These are phyloP conservation scores for Gomphus bonarii DNA, from an alignment of 1,284 basidiomycete genomes.

Conservation along the genomic window DNA sequence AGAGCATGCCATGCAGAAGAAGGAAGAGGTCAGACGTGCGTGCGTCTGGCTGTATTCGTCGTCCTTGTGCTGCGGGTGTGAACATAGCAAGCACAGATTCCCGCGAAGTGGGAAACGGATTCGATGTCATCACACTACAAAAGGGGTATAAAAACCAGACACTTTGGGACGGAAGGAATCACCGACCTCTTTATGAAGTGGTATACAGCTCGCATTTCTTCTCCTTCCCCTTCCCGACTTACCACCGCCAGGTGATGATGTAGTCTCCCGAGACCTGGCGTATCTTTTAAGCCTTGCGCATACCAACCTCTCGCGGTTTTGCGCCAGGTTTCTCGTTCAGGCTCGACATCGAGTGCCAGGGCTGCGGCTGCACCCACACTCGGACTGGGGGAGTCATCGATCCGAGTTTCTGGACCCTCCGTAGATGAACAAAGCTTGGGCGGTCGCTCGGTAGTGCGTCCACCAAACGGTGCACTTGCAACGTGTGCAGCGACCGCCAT, in stretches of 20 bases:
- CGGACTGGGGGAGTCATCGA: conserved; percentile 60
- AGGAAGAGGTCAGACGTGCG: conserved; percentile 78
- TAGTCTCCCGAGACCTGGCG: conserved; percentile 83
- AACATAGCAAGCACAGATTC: conserved; percentile 85
- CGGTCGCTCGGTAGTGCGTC: conserved; percentile 16
- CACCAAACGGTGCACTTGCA: conserved; percentile 25
- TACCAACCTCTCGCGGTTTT: conserved; percentile 91
- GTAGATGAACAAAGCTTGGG: conserved; percentile 16
- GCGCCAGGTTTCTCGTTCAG: conserved; percentile 90
- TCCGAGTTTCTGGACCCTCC: conserved; percentile 37
- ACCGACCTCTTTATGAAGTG: conserved; percentile 91
- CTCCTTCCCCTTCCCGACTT: conserved; percentile 68
- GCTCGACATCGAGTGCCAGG: conserved; percentile 76
- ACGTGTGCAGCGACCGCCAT: conserved; percentile 81
- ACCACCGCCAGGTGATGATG: conserved; percentile 94
- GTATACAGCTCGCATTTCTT: conserved; percentile 83
- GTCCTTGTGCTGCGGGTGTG: conserved; percentile 63
- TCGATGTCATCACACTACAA: conserved; percentile 74
- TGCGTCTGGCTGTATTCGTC: conserved; percentile 68
- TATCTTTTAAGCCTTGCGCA: conserved; percentile 74
- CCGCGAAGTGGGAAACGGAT: conserved; percentile 78
- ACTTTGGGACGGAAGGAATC: conserved; percentile 1
- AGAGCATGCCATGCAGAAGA: conserved; percentile 89
- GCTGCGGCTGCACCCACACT: conserved; percentile 85
- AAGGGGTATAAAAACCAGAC: conserved; percentile 7